Evolutionary conservation across 2,329 filamentous ascomycete genomes (phyloP).

Genomic region (Claviceps humidiphila): DNA sequence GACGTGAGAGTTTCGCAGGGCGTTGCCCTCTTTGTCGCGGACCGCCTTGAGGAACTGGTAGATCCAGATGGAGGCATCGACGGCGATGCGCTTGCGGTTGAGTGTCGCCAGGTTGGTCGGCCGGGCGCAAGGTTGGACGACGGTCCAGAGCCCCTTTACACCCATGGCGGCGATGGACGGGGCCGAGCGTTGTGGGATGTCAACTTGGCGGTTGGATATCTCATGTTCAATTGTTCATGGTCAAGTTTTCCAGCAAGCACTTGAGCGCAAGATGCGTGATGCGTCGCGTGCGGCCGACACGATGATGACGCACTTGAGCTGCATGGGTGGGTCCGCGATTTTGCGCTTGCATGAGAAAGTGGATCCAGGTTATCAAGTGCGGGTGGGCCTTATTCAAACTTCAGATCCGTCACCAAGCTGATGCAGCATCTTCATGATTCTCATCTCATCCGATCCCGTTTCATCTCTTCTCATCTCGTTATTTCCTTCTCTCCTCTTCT

Average conservation of each 20-base stretch:
- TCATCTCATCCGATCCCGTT: not conserved
- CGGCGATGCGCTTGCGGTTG: slow-evolving; percentile 88
- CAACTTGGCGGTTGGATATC: too few species aligned
- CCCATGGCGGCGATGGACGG: slow-evolving; percentile 50
- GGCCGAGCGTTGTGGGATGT: not conserved
- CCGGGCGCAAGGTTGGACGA: slow-evolving; percentile 85
- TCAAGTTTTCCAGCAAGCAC: too few species aligned
- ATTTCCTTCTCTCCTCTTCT: too few species aligned
- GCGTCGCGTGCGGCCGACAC: too few species aligned
- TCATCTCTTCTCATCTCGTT: not conserved
- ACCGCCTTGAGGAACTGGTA: slow-evolving; percentile 99
- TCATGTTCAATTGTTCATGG: too few species aligned
- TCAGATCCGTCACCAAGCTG: too few species aligned
- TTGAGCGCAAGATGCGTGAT: too few species aligned
- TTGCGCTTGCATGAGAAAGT: too few species aligned
- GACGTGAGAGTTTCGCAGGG: slow-evolving; percentile 86
- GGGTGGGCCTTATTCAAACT: too few species aligned
- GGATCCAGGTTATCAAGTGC: too few species aligned
- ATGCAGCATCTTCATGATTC: too few species aligned
- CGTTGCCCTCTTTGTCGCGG: slow-evolving; percentile 95
- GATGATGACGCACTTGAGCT: slow-evolving; percentile 1
- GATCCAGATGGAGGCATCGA: slow-evolving; percentile 98
- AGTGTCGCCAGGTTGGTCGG: slow-evolving; percentile 94
- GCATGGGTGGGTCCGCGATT: not conserved
- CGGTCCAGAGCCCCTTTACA: slow-evolving; percentile 95